Evolutionary conservation across 148 eudicot genomes (phyloP), one percentile per base, ranked within the genome.

Genomic region (Suaeda aralocaspica): DNA sequence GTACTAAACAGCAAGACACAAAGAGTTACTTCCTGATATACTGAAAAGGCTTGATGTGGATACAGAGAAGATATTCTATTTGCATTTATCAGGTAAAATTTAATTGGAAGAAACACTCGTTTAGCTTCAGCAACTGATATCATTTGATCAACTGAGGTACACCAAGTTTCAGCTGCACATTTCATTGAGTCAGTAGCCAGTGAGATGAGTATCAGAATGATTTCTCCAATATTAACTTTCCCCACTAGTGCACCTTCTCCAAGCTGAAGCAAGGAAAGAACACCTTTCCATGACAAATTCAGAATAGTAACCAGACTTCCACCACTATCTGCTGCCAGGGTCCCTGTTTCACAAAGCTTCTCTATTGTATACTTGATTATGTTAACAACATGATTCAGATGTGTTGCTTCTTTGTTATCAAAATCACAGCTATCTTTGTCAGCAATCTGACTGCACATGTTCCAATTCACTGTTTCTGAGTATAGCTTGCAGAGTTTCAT

Each of bases 271-370:
- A 93, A 74, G 15, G 87, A 78, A 57, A 91, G 91, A 72, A 93
- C 98, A 53, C 98, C 92, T 87, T 91, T 93, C 98, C 98, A 93
- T 52, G 98, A 93, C 77, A 79, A 66, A 75, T 91, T 93, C 36
- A 93, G 89, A 67, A 93, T 65, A 21, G 78, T 78, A 18, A 87
- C 98, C 59, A 93, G 81, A 82, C 82, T 82, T 64, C 97, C 97
- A 64, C 97, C 98, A 83, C 83, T 88, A 81, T 83, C 84, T 51
- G 95, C 98, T 39, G 97, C 98, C 72, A 87, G 72, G 74, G 82
- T 76, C 30, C 98, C 98, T 76, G 91, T 44, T 71, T 90, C 91
- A 81, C 89, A 83, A 72, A 91, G 76, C 63, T 82, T 88, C 78
- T 83, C 86, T 30, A 93, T 63, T 1, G 88, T 79, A 74, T 72